A percentile compares a stretch with the other conserved stretches of the same genome.
These are phyloP conservation scores for Fusarium stilboides DNA, from an alignment of 2,329 filamentous ascomycete genomes.

Conservation along the genomic window DNA sequence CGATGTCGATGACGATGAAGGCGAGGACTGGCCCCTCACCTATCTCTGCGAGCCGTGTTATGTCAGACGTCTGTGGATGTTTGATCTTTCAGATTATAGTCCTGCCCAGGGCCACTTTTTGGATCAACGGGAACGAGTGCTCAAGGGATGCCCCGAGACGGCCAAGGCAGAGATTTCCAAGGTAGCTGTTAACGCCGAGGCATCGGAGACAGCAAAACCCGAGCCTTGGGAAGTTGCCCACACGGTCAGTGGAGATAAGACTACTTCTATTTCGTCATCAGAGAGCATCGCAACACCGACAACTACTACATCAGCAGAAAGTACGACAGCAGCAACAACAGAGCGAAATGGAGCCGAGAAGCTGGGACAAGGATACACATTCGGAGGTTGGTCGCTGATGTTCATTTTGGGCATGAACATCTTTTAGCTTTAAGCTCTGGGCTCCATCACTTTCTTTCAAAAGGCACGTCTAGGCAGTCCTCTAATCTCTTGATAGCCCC, in stretches of 20 bases:
- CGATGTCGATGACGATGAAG: neutral
- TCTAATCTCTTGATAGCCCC: too few species aligned
- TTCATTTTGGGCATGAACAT: accelerated
- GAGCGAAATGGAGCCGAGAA: too few species aligned
- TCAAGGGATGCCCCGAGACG: slow-evolving; percentile 1
- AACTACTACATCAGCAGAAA: too few species aligned
- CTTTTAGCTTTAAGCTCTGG: too few species aligned
- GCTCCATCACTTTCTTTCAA: too few species aligned
- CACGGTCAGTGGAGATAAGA: accelerated
- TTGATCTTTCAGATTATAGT: slow-evolving; percentile 8
- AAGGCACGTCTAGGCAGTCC: too few species aligned
- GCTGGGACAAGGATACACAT: too few species aligned
- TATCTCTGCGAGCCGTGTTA: slow-evolving; percentile 21
- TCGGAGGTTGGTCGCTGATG: too few species aligned
- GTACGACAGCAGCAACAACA: too few species aligned
- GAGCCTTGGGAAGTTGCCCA: neutral
- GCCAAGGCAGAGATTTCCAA: neutral
- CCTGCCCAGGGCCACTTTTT: slow-evolving; percentile 1
- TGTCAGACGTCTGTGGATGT: slow-evolving; percentile 9
- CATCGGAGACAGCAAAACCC: neutral
- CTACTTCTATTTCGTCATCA: neutral
- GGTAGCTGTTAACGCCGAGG: too few species aligned
- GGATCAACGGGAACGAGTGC: neutral
- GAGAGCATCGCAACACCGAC: too few species aligned
- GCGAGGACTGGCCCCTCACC: neutral